Percentiles rank a stretch among this genome's conserved stretches.
Evolutionary conservation across 192 early-diverging fungal species (phyloP).

Genomic region (Rhizophagus prolifer): DNA sequence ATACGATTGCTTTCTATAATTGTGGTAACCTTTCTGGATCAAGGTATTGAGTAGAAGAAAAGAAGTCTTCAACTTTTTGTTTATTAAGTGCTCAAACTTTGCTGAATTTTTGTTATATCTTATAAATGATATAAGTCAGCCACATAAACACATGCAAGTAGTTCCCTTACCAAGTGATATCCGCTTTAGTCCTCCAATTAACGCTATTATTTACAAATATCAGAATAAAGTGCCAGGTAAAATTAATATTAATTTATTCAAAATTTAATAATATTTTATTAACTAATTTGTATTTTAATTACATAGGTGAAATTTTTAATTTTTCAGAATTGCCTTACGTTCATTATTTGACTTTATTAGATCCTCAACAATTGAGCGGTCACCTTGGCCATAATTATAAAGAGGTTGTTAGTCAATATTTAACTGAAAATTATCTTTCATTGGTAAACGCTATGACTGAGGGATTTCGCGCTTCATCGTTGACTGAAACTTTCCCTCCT

Average conservation of each 20-base stretch:
- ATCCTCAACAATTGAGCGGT: conserved; percentile 44
- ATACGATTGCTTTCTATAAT: conserved; percentile 54
- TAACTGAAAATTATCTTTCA: conserved; percentile 47
- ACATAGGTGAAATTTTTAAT: conserved; percentile 42
- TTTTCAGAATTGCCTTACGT: conserved; percentile 13
- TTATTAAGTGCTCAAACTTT: neutral
- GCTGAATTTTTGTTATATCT: neutral
- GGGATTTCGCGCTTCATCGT: conserved; percentile 32
- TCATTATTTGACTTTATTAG: conserved; percentile 33
- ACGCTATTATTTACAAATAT: conserved; percentile 35
- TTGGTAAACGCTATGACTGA: conserved; percentile 52
- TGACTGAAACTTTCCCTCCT: neutral
- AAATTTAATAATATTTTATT: neutral
- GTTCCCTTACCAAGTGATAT: conserved; percentile 38
- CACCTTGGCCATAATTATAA: conserved; percentile 33
- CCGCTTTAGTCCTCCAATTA: conserved; percentile 41
- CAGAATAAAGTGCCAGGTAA: conserved; percentile 43
- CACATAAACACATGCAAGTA: conserved; percentile 62
- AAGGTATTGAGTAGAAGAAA: conserved; percentile 34
- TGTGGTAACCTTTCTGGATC: conserved; percentile 56
- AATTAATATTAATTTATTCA: neutral
- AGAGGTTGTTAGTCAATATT: conserved; percentile 43
- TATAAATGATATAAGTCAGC: conserved; percentile 43
- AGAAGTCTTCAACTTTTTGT: neutral
- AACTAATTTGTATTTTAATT: neutral